These are phyloP conservation scores for Fusarium pseudograminearum DNA, from an alignment of 2,329 filamentous ascomycete genomes.

Conservation along the genomic window DNA sequence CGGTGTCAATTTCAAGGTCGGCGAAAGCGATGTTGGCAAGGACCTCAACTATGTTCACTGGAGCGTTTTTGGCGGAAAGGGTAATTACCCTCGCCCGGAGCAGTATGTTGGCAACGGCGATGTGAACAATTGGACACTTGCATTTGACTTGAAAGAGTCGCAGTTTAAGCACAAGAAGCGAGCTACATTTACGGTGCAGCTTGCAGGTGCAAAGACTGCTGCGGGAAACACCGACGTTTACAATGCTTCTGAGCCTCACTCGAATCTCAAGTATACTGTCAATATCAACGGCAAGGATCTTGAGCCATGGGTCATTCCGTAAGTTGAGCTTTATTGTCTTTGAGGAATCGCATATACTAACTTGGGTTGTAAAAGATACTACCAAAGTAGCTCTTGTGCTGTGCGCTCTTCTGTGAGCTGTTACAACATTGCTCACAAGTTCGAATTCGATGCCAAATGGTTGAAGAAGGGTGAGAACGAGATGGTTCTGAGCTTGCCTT, in stretches of 20 bases:
- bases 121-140: constrained; percentile 71
- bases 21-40: constrained; percentile 59
- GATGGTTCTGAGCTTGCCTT: constrained; percentile 69
- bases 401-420: constrained; percentile 70
- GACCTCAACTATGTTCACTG: constrained; percentile 76
- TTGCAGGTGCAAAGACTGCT: constrained; percentile 71
- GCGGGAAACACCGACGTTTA: constrained; percentile 71
- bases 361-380: constrained; percentile 33
- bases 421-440: constrained; percentile 71
- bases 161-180: constrained; percentile 57
- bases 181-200: constrained; percentile 72
- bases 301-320: constrained; percentile 69
- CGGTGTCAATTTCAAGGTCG: constrained; percentile 69
- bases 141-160: constrained; percentile 60
- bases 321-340: constrained; percentile 22
- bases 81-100: constrained; percentile 59
- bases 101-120: constrained; percentile 57
- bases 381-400: constrained; percentile 63
- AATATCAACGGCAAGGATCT: constrained; percentile 57
- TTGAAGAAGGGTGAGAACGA: constrained; percentile 66
- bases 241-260: constrained; percentile 64
- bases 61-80: constrained; percentile 70
- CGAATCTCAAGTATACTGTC: constrained; percentile 64
- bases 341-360: not conserved
- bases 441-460: constrained; percentile 63